Evolutionary conservation across 164 flowering plant genomes (phyloP), one percentile per base, ranked within the genome.

Genomic region (Vitis rotundifolia): DNA sequence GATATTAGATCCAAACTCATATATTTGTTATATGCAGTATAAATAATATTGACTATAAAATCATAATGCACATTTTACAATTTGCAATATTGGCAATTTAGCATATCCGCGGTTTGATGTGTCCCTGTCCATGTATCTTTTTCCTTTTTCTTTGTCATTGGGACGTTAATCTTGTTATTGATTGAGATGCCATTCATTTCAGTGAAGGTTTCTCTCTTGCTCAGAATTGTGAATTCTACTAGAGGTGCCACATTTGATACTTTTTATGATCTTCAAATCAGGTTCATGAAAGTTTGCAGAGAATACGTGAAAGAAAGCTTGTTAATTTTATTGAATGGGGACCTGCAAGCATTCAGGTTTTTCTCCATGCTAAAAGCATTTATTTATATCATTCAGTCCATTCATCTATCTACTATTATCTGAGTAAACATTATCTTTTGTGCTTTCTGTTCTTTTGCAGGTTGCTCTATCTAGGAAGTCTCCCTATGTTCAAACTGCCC

Each of bases 251-350:
- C 19, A 66, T 56, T 58, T 74, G 62, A 75, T 64, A 47, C 49
- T 64, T 54, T 2, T n/a, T 64, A 1, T 73, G 59, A 51, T 68
- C 22, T 56, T 71, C 16, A 66, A 68, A 64, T 72, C 83, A 95
- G 99, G 99, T 96, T 61, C 99, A 96, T 82, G 98, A 96, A 79
- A 93, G 99, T 79, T 80, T 93, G 81, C 99, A 96, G 82, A 89
- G 99, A 80, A 96, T 96, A 59, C 95, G 99, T 50, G 99, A 96
- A 86, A 92, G 99, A 71, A 96, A 93, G 86, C 99, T 93, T 74
- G 99, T 96, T 64, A 92, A 96, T 79, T 96, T 96, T 78, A 96
- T 96, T 77, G 99, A 96, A 59, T 96, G 99, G 99, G 99, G 99
- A 28, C 99, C 99, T 80, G 98, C 99, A 58, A 96, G 99, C 83